These are phyloP conservation scores for Przewalskia tangutica DNA, from an alignment of 257 asterid species.

Conservation along the genomic window DNA sequence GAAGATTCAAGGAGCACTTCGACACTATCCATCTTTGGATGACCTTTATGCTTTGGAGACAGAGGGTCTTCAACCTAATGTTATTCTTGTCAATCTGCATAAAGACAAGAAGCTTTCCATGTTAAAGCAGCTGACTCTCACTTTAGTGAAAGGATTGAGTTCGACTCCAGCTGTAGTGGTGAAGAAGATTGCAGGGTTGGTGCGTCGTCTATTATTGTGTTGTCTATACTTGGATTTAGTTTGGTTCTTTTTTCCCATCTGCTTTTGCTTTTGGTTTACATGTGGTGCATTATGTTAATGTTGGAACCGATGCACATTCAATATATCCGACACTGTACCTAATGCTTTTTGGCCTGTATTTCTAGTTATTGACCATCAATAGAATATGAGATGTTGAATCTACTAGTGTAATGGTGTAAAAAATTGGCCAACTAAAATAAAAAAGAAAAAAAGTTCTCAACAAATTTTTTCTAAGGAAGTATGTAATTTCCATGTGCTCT, in stretches of 20 bases:
- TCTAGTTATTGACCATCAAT: background rate
- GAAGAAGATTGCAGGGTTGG: conserved; percentile 93
- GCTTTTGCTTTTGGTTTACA: background rate
- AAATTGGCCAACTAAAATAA: background rate
- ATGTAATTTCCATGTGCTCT: background rate
- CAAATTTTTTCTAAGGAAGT: background rate
- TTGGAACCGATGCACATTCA: background rate
- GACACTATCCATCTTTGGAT: conserved; percentile 71
- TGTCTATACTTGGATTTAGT: background rate
- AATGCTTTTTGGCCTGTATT: background rate
- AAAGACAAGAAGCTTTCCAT: conserved; percentile 89
- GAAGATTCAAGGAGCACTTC: conserved; percentile 86
- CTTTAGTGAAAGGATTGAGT: conserved; percentile 70
- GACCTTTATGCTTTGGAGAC: conserved; percentile 65
- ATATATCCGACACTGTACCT: background rate
- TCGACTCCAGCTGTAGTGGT: conserved; percentile 60
- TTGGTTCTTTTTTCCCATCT: background rate
- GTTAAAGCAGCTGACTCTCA: conserved; percentile 74
- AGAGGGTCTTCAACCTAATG: conserved; percentile 75
- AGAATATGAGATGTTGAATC: background rate
- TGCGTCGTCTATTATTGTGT: conserved; percentile 20
- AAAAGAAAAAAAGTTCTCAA: background rate
- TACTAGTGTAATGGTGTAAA: background rate
- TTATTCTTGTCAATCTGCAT: conserved; percentile 68
- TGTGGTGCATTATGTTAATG: background rate